Evolutionary conservation across 1,284 basidiomycete species (phyloP).

Genomic region (Microbotryum silenes-acaulis): DNA sequence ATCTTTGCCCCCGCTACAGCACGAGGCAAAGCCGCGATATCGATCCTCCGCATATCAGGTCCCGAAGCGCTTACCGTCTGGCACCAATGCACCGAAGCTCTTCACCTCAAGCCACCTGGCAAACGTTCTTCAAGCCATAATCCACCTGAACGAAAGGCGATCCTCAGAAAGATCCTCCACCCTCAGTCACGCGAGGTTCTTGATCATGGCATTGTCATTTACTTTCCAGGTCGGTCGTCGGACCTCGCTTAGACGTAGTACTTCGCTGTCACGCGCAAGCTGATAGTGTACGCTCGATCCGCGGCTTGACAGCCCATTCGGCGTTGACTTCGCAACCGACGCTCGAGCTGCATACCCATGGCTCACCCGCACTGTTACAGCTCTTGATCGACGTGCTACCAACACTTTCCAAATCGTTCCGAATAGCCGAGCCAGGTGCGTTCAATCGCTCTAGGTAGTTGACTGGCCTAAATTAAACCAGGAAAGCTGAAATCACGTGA

Average conservation of each 20-base stretch:
- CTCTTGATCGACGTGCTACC: conserved; percentile 60
- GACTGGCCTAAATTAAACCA: neutral
- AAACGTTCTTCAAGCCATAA: conserved; percentile 7
- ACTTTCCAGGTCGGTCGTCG: conserved; percentile 56
- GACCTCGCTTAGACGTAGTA: neutral
- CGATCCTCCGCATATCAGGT: conserved; percentile 71
- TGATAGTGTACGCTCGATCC: neutral
- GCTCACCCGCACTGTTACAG: conserved; percentile 67
- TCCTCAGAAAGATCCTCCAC: conserved; percentile 61
- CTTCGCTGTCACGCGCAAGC: neutral
- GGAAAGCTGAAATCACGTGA: neutral
- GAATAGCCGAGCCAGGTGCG: conserved; percentile 56
- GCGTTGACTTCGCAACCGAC: conserved; percentile 67
- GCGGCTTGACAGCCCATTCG: conserved; percentile 40
- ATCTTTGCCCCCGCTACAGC: conserved; percentile 82
- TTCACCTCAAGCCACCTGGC: conserved; percentile 7
- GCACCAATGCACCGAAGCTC: conserved; percentile 48
- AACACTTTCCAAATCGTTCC: conserved; percentile 49
- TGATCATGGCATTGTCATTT: conserved; percentile 74
- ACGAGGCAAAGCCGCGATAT: conserved; percentile 70
- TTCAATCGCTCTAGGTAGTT: too few relatives aligned
- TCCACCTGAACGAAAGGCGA: conserved; percentile 54
- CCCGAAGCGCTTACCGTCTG: conserved; percentile 58
- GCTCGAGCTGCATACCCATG: conserved; percentile 80
- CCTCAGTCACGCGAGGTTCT: conserved; percentile 55